phyloP scores from a whole-genome alignment of 192 early-diverging fungal species.

The Coemansia asiatica region DNA sequence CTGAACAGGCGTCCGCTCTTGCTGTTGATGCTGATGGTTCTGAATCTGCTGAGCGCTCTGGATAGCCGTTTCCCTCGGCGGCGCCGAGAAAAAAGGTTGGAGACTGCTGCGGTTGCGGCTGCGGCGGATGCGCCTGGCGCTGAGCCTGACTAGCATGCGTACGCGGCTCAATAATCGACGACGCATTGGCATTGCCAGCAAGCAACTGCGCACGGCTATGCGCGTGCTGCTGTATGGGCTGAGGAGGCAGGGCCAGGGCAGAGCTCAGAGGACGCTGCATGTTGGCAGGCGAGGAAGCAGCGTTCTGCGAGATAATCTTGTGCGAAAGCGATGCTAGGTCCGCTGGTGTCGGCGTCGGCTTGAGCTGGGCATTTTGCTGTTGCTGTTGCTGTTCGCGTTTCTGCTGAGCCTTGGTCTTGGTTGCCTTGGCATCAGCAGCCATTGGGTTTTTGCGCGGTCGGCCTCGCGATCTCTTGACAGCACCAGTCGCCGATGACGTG shows the following conservation, averaged over 20 bases:
- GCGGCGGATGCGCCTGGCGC: slow-evolving; percentile 33
- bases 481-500: slow-evolving; percentile 14
- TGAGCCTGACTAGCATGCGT: slow-evolving; percentile 23
- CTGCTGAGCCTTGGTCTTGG: slow-evolving; percentile 29
- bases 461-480: slow-evolving; percentile 41
- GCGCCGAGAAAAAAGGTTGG: slow-evolving; percentile 55
- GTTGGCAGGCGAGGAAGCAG: slow-evolving; percentile 24
- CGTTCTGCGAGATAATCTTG: slow-evolving; percentile 44
- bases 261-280: slow-evolving; percentile 36
- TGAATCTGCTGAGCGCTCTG: slow-evolving; percentile 37
- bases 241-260: slow-evolving; percentile 38
- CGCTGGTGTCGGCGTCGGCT: slow-evolving; percentile 33
- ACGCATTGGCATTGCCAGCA: slow-evolving; percentile 15
- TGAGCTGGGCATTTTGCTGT: slow-evolving; percentile 3
- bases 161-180: slow-evolving; percentile 29
- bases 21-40: slow-evolving; percentile 34
- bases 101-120: slow-evolving; percentile 48
- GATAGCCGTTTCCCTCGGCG: slow-evolving; percentile 57
- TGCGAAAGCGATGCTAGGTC: slow-evolving; percentile 47
- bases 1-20: slow-evolving; percentile 27
- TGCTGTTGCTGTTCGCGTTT: slow-evolving; percentile 26
- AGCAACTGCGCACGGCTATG: slow-evolving; percentile 17
- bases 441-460: slow-evolving; percentile 52
- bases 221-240: slow-evolving; percentile 35
- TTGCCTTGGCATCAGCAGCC: slow-evolving; percentile 20